A percentile compares a stretch with the other conserved stretches of the same genome.
Conservation (phyloP, 176 grass and related monocot genomes). For the Carex kokanica region DNA sequence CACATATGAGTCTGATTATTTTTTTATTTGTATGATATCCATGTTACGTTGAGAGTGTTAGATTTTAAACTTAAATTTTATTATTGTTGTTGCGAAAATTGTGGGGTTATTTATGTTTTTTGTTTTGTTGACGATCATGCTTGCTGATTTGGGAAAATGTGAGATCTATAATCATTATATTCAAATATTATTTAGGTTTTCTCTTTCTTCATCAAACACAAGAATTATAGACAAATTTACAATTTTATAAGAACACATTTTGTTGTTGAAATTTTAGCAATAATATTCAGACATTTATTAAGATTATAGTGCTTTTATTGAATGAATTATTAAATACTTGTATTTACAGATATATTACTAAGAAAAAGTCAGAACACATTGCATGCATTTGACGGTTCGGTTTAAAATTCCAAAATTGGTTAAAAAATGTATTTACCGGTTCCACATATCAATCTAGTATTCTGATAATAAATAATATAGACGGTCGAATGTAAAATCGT, state of each 20-base stretch:
- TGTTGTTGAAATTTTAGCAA: background rate
- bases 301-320: background rate
- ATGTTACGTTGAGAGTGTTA: background rate
- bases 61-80: background rate
- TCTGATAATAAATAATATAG: too few relatives aligned
- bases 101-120: background rate
- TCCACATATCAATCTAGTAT: too few relatives aligned
- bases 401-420: too few relatives aligned
- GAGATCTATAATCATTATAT: background rate
- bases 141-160: background rate
- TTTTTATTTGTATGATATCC: background rate
- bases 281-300: background rate
- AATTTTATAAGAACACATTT: background rate
- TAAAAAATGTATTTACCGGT: too few relatives aligned
- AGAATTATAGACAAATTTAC: background rate
- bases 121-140: too few relatives aligned
- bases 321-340: background rate
- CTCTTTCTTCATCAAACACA: background rate
- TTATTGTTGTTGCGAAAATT: background rate
- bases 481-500: too few relatives aligned
- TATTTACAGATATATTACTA: background rate
- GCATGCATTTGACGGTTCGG: background rate
- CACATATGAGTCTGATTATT: too few relatives aligned
- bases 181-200: too few relatives aligned
- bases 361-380: background rate